phyloP scores from a whole-genome alignment of 495 filamentous ascomycete genomes.

The Hyaloscypha bicolor region DNA sequence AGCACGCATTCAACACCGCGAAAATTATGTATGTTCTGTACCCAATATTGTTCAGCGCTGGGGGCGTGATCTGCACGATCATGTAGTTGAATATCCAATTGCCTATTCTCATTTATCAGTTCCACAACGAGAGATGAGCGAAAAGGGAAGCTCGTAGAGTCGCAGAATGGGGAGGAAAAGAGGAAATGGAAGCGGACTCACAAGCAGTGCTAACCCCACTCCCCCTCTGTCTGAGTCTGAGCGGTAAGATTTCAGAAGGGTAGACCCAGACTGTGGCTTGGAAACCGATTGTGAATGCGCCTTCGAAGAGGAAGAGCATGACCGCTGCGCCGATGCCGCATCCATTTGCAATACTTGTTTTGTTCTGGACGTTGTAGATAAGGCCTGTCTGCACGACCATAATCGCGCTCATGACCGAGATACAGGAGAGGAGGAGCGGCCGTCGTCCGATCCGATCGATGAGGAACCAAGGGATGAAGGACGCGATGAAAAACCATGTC shows the following conservation, averaged over 20 bases:
- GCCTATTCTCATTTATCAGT: neutral
- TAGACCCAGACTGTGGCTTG: slow-evolving; percentile 50
- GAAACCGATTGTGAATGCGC: slow-evolving; percentile 80
- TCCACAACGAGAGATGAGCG: neutral
- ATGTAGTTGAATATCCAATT: slow-evolving; percentile 66
- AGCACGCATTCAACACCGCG: slow-evolving; percentile 71
- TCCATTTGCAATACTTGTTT: slow-evolving; percentile 36
- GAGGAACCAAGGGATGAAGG: slow-evolving; percentile 70
- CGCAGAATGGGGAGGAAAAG: neutral
- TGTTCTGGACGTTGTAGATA: slow-evolving; percentile 37
- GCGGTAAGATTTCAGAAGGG: slow-evolving; percentile 66
- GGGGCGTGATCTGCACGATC: slow-evolving; percentile 74
- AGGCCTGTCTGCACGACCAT: slow-evolving; percentile 69
- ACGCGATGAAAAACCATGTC: slow-evolving; percentile 75
- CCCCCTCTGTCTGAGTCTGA: slow-evolving; percentile 71
- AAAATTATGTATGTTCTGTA: slow-evolving; percentile 81
- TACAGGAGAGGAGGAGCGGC: slow-evolving; percentile 64
- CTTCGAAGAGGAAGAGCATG: slow-evolving; percentile 70
- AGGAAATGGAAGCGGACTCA: neutral
- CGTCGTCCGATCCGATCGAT: slow-evolving; percentile 39
- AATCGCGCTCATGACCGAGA: slow-evolving; percentile 65
- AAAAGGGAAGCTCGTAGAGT: neutral
- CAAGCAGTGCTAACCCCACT: slow-evolving; percentile 68
- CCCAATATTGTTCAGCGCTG: slow-evolving; percentile 64
- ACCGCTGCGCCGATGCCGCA: slow-evolving; percentile 56